These are phyloP conservation scores for Colletotrichum cereale DNA, from an alignment of 2,329 filamentous ascomycete genomes.

Conservation along the genomic window DNA sequence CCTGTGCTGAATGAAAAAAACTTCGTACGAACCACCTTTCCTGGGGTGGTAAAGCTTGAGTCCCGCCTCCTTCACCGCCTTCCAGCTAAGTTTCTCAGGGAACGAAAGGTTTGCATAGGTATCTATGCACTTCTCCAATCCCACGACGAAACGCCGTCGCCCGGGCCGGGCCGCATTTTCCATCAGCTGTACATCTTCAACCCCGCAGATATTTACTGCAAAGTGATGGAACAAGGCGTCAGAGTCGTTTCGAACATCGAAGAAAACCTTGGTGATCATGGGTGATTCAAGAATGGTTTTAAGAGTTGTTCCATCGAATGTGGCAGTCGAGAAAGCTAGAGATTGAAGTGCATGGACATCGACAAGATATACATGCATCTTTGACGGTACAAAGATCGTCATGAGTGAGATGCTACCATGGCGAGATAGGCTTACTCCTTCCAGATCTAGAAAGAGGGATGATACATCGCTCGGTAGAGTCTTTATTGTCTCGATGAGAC, in stretches of 20 bases:
- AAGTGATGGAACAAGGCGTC: conserved; percentile 63
- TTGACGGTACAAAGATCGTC: too few species aligned
- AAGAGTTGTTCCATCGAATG: conserved; percentile 41
- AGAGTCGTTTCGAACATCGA: conserved; percentile 70
- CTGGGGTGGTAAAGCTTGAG: not conserved
- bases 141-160: conserved; percentile 40
- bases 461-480: too few species aligned
- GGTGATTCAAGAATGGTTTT: conserved; percentile 59
- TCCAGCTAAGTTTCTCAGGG: not conserved
- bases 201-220: conserved; percentile 55
- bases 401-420: too few species aligned
- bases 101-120: conserved; percentile 41
- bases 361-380: conserved; percentile 43
- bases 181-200: conserved; percentile 69
- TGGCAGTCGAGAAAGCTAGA: conserved; percentile 46
- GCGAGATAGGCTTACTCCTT: too few species aligned
- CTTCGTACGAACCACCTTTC: not conserved
- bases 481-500: too few species aligned
- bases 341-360: conserved; percentile 56
- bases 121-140: conserved; percentile 49
- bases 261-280: conserved; percentile 64
- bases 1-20: too few species aligned
- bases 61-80: not conserved
- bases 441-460: too few species aligned
- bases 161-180: conserved; percentile 53